These are phyloP conservation scores for Acrodontium crateriforme DNA, from an alignment of 2,329 filamentous ascomycete genomes.

Conservation along the genomic window DNA sequence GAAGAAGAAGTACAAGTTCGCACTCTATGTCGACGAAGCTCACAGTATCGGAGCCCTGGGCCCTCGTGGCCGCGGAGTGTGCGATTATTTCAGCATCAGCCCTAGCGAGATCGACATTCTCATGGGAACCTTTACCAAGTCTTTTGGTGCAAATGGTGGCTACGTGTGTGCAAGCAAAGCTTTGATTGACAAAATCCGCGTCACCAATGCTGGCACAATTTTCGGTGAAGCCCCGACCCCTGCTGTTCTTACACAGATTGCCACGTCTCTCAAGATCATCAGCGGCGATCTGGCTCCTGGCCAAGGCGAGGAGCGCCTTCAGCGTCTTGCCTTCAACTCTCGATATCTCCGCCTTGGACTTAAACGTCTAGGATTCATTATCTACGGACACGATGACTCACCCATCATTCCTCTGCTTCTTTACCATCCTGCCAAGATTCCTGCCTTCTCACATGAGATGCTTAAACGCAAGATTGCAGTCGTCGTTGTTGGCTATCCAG, in stretches of 20 bases:
- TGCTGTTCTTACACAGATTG: constrained; percentile 80
- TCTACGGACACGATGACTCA: constrained; percentile 94
- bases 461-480: constrained; percentile 93
- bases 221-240: constrained; percentile 81
- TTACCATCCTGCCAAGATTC: constrained; percentile 98
- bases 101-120: constrained; percentile 81
- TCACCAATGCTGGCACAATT: constrained; percentile 71
- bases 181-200: constrained; percentile 83
- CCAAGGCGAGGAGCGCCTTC: constrained; percentile 87
- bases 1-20: constrained; percentile 94
- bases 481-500: constrained; percentile 93
- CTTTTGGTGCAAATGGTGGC: constrained; percentile 93
- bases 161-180: constrained; percentile 82
- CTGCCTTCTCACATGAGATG: constrained; percentile 98
- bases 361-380: constrained; percentile 91
- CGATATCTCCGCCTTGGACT: constrained; percentile 93
- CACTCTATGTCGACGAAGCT: constrained; percentile 89
- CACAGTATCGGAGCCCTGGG: constrained; percentile 92
- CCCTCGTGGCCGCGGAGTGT: constrained; percentile 78
- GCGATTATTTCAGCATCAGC: constrained; percentile 91
- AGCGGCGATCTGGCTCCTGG: constrained; percentile 75
- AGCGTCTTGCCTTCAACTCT: constrained; percentile 95
- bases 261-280: constrained; percentile 75
- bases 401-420: constrained; percentile 90
- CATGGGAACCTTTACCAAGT: constrained; percentile 97